Evolutionary conservation across 1,139 yeast species (phyloP).

Genomic region (Yamadazyma aaseri): DNA sequence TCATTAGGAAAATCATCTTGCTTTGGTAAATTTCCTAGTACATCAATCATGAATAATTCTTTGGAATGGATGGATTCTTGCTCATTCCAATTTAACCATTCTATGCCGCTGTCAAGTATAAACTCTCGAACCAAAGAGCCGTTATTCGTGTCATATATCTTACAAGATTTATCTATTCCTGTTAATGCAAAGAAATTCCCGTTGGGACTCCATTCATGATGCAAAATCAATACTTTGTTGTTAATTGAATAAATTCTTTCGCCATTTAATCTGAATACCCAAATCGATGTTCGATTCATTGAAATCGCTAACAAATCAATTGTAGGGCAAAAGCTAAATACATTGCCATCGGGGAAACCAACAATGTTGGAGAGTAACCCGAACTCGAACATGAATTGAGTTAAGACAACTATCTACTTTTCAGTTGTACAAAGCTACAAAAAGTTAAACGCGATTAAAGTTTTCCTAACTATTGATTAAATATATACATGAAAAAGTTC

Average conservation of each 20-base stretch:
- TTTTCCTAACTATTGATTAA: no score
- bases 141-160: constrained; percentile 49
- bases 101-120: constrained; percentile 18
- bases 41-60: constrained; percentile 25
- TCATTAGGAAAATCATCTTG: constrained; percentile 14
- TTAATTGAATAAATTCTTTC: constrained; percentile 53
- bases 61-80: constrained; percentile 9
- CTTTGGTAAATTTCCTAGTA: constrained; percentile 28
- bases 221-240: constrained; percentile 32
- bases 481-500: no score
- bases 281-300: constrained; percentile 46
- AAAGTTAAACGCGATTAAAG: no score
- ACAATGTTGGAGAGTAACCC: constrained; percentile 18
- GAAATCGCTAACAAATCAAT: constrained; percentile 53
- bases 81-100: constrained; percentile 24
- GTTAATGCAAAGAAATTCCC: constrained; percentile 46
- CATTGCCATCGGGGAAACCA: constrained; percentile 41
- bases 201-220: constrained; percentile 34
- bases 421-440: no score
- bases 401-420: no score
- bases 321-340: constrained; percentile 55
- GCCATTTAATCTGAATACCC: constrained; percentile 56
- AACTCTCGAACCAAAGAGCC: constrained; percentile 38
- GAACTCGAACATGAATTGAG: constrained; percentile 15
- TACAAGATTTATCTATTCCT: constrained; percentile 44